Evolutionary conservation across 352 stramenopile species (phyloP).

Genomic region (Phytophthora foliorum): DNA sequence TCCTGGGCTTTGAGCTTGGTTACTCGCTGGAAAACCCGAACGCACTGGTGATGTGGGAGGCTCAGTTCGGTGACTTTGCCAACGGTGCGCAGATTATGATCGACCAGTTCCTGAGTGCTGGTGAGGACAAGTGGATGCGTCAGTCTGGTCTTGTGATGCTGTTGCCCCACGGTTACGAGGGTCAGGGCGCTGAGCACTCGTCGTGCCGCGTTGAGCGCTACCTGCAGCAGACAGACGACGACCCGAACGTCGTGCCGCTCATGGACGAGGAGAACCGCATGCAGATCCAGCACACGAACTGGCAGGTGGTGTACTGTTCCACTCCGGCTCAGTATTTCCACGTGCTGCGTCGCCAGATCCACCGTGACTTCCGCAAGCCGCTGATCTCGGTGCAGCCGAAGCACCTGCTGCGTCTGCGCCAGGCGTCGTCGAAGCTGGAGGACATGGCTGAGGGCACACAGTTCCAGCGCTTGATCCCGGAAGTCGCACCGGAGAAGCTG

Average conservation of each 20-base stretch:
- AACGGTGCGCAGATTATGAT: constrained; percentile 98
- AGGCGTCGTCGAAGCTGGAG: constrained; percentile 91
- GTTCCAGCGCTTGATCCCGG: constrained; percentile 93
- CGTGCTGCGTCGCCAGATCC: constrained; percentile 92
- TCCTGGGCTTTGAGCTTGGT: constrained; percentile 97
- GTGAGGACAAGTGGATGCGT: constrained; percentile 98
- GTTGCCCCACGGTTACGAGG: constrained; percentile 97
- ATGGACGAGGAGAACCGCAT: constrained; percentile 95
- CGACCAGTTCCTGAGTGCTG: constrained; percentile 97
- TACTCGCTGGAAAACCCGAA: constrained; percentile 97
- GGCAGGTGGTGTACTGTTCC: constrained; percentile 97
- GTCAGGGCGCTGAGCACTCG: constrained; percentile 96
- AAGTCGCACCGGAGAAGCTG: constrained; percentile 73
- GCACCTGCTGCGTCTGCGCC: constrained; percentile 94
- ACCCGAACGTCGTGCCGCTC: constrained; percentile 94
- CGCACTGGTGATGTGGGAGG: constrained; percentile 94
- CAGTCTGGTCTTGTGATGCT: constrained; percentile 96
- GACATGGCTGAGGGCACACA: constrained; percentile 95
- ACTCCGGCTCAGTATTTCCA: constrained; percentile 96
- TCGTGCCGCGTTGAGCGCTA: constrained; percentile 96
- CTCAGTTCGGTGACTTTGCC: constrained; percentile 98
- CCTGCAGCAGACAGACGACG: constrained; percentile 95
- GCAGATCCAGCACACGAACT: constrained; percentile 98
- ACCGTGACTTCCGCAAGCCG: constrained; percentile 98
- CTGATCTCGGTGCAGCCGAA: constrained; percentile 97